Percentiles rank a stretch among this genome's conserved stretches.
Conservation (phyloP, 2,329 filamentous ascomycete species). For the Metarhizium humberi region DNA sequence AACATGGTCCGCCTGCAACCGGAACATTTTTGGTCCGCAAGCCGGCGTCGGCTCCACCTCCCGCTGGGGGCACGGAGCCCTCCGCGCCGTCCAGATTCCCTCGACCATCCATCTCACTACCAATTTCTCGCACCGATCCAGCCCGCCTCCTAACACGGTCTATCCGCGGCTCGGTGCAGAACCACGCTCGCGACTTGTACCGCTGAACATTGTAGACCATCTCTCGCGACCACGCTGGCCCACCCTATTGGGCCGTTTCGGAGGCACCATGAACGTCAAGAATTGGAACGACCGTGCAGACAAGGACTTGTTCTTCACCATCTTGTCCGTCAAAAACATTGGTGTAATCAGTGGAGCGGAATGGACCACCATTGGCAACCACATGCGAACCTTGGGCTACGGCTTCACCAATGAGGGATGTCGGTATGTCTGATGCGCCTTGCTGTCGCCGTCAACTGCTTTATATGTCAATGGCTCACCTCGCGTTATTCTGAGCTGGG, state of each 20-base stretch:
- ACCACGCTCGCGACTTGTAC: conserved; percentile 1
- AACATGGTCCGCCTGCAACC: too few species aligned
- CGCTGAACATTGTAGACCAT: not conserved
- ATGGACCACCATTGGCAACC: conserved; percentile 53
- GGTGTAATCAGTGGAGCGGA: conserved; percentile 52
- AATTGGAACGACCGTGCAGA: conserved; percentile 54
- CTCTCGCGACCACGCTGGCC: conserved; percentile 9
- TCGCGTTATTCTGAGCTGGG: not conserved
- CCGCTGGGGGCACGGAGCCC: conserved; percentile 12
- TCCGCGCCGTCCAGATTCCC: conserved; percentile 7
- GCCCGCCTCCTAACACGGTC: conserved; percentile 26
- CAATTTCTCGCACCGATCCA: conserved; percentile 30
- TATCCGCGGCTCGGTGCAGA: conserved; percentile 12
- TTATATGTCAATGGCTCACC: not conserved
- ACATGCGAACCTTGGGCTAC: conserved; percentile 50
- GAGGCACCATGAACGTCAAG: conserved; percentile 39
- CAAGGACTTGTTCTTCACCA: conserved; percentile 55
- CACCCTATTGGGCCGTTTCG: not conserved
- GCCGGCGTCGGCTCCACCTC: too few species aligned
- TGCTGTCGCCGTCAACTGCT: not conserved
- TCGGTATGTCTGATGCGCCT: conserved; percentile 36
- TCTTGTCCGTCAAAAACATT: conserved; percentile 53
- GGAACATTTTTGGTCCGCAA: not conserved
- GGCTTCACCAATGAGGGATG: conserved; percentile 57
- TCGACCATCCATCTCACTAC: conserved; percentile 28